Evolutionary conservation across 192 early-diverging fungal genomes (phyloP), one percentile per base, ranked within the genome.

Genomic region (Backusella westeae): DNA sequence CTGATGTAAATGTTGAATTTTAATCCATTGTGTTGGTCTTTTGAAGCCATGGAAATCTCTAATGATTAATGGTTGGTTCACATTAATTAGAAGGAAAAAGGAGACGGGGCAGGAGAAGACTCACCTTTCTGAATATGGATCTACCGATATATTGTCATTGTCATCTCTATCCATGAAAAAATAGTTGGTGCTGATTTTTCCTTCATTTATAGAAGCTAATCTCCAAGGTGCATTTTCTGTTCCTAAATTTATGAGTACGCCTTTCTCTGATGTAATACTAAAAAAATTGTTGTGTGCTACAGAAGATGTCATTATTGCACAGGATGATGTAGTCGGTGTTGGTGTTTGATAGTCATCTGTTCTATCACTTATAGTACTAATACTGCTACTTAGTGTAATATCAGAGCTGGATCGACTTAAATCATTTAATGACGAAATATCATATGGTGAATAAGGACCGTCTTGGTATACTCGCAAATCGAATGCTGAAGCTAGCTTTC

Each of bases 11-110:
- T 89, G 82, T n/a, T 84, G 76, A 15, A 77, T 70, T 4, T 81
- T 82, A 36, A 88, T 68, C 84, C 86, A 86, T 76, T 88, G 84
- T 9, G 83, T 85, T 46, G 79, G 81, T 53, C 81, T 85, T 66
- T 82, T 85, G 77, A 89, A 89, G 15, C 88, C 88, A 70, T 89
- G 88, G 67, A 80, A 82, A 67, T 89, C 88, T 32, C 88, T 88
- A 80, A 7, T 7, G 49, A 7, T 9, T 26, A n/a, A 38, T 23
- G 17, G 38, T 21, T 69, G 39, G 14, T 38, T 41, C 1, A 39
- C 19, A 36, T 4, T 21, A 19, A 69, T 6, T 3, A 42, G n/a
- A 69, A 21, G 12, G 3, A 23, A 36, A 63, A 29, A 63, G 23
- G 21, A 26, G 26, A 12, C 4, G 10, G 7, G 23, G 56, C 10